Base-by-base conservation (phyloP, 1,139 yeast species). In the Scheffersomyces quercinus region DNA sequence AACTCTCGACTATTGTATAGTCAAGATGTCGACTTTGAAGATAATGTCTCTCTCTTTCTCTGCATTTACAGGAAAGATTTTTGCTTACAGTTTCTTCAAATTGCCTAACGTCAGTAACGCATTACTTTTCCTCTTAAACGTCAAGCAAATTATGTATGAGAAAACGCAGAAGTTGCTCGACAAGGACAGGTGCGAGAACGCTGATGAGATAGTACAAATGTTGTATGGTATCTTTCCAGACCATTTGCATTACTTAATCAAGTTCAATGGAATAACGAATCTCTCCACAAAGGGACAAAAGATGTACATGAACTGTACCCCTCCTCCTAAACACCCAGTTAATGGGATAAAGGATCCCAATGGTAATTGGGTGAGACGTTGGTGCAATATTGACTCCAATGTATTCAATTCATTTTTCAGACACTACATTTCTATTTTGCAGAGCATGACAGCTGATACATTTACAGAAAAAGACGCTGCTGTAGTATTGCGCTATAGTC, bases 1-100 rank as follows among this genome's bases (percentile, higher is more conserved):
- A 30, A 86, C 96, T 0, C 65, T 86, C 45, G 81, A 76, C 37
- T 79, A 73, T 53, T 75, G 83, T 41, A 71, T 85, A 15, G 65
- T 68, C 38, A 75, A 79, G 45, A 59, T 73, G 52, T 68, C 84
- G 12, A 68, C 76, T 36, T 55, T 79, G 39, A 85, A 85, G 58
- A 73, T 73, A 7, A 66, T 84, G 6, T 75, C 91, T 1, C 63
- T 83, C 8, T 71, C 86, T 4, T 63, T 82, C 13, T 76, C 83
- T 24, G 95, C 95, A 2, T 87, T 88, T 56, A 73, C 84, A n/a
- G 96, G 96, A 9, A 88, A 88, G 57, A 78, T 85, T 1, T 79
- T 88, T 60, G 91, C 95, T 1, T 79, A 81, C 56, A 68, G 83
- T 11, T 88, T 77, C 53, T 79, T 82, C 57, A 69, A 76, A 50